Base-by-base conservation (phyloP, 257 asterid species). In the Ilex asprella region DNA sequence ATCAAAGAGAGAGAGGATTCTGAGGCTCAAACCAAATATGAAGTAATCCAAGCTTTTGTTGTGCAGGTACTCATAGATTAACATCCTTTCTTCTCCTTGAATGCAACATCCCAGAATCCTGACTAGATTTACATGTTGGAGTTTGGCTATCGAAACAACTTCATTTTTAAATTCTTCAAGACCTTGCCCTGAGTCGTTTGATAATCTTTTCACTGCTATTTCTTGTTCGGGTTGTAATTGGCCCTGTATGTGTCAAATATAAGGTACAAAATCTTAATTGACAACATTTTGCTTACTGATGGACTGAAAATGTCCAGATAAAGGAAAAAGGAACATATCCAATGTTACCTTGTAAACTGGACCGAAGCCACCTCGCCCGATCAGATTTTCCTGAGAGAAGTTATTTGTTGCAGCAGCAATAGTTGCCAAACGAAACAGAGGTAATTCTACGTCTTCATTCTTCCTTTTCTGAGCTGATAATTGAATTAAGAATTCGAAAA, bases 331-430 rank as follows among this genome's bases (percentile, higher is more conserved):
- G 27, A 21, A 35, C 41, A 35, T 3, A 35, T 35, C 2, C 10
- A 13, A 5, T 7, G 3, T 29, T 71, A 78, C 86, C 90, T 74
- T 80, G 63, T 78, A 76, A 67, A 84, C 87, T 60, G 80, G 83
- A 58, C 87, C 87, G 64, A 65, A 81, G 65, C 87, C 85, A 64
- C 86, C 91, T 66, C 79, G 75, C 47, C 87, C 91, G 50, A 81
- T 75, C 78, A 62, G 72, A 52, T 77, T 79, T 16, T 10, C 56
- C 1, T 8, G 7, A 11, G 85, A 63, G 66, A 84, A 84, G 66
- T 66, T 54, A 43, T 77, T 58, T 9, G 91, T 75, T 41, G 84
- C 87, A 35, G 67, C 41, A 2, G 31, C 12, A n/a, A 78, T 11
- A 8, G 72, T 61, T 12, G 61, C 12, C 31, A 78, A 67, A n/a